A percentile compares a stretch with the other conserved stretches of the same genome.
Evolutionary conservation across 2,329 filamentous ascomycete species (phyloP).

Genomic region (Byssothecium circinans): DNA sequence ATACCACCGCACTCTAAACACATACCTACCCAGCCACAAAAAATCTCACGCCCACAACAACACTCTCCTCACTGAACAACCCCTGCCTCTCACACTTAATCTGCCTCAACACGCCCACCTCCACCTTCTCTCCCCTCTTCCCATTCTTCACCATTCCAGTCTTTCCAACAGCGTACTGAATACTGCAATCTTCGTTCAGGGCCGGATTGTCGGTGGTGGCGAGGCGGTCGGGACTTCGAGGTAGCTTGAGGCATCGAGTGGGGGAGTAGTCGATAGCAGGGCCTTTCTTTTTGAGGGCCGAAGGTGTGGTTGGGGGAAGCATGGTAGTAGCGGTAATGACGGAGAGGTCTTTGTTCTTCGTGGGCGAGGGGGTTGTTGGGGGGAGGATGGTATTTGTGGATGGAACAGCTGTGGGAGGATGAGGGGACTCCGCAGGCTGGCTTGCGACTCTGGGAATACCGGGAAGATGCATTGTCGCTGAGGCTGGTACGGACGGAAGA

Average conservation of each 20-base stretch:
- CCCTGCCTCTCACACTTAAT: conserved; percentile 44
- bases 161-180: conserved; percentile 36
- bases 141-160: background rate
- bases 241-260: background rate
- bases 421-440: background rate
- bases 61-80: conserved; percentile 44
- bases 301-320: background rate
- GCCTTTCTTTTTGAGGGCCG: conserved; percentile 11
- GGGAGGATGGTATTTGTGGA: background rate
- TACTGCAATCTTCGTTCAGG: conserved; percentile 38
- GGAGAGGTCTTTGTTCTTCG: too few species aligned
- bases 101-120: conserved; percentile 40
- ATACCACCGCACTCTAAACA: too few species aligned
- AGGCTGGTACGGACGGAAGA: background rate
- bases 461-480: background rate
- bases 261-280: background rate
- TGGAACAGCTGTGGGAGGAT: background rate
- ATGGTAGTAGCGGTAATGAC: too few species aligned
- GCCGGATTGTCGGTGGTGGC: conserved; percentile 32
- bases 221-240: conserved; percentile 14
- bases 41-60: conserved; percentile 48
- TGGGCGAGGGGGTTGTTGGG: background rate
- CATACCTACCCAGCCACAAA: conserved; percentile 36
- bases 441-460: background rate
- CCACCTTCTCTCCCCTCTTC: conserved; percentile 4